Evolutionary conservation across 73 alveolate genomes (phyloP), one percentile per base, ranked within the genome.

Genomic region (Tetrahymena malaccensis): DNA sequence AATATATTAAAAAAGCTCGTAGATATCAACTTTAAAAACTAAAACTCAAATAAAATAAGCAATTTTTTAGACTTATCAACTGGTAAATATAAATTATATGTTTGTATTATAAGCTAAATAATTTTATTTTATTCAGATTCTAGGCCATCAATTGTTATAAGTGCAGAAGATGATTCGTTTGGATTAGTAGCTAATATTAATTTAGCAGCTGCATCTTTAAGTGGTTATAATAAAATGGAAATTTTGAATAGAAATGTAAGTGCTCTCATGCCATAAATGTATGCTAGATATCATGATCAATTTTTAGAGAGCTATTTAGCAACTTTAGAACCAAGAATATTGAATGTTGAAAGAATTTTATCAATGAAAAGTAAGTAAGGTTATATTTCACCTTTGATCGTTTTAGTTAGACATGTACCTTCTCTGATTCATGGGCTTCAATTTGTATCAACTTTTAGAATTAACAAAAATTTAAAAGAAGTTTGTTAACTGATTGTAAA

Each of bases 221-320:
- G 93, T 85, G 96, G 96, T 43, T 94, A 94, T 94, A 85, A 58
- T 43, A 94, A 94, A 33, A 85, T 84, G 43, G 96, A 94, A 43
- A 94, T 94, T 56, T 85, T 94, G 25, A 94, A 94, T 85, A 85
- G 96, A 94, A 94, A 94, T 44, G 93, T 94, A 25, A 94, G 93
- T 33, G 94, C 93, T 43, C 43, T 94, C 17, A 94, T 94, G 96
- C 96, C 96, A n/a, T 85, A 94, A 85, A 31, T 94, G 57, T 94
- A 94, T 94, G 96, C 94, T 43, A 35, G 93, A 43, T 84, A 43
- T 43, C 96, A 94, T 85, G 96, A 94, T 94, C 34, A 84, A 84
- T 94, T 94, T 43, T 84, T 94, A n/a, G 96, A 94, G 85, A 50
- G 93, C 10, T 94, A 94, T 84, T 34, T 89, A 12, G 93, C 93